phyloP scores from a whole-genome alignment of 129 eudicot species.

The Pittosporum tobira region DNA sequence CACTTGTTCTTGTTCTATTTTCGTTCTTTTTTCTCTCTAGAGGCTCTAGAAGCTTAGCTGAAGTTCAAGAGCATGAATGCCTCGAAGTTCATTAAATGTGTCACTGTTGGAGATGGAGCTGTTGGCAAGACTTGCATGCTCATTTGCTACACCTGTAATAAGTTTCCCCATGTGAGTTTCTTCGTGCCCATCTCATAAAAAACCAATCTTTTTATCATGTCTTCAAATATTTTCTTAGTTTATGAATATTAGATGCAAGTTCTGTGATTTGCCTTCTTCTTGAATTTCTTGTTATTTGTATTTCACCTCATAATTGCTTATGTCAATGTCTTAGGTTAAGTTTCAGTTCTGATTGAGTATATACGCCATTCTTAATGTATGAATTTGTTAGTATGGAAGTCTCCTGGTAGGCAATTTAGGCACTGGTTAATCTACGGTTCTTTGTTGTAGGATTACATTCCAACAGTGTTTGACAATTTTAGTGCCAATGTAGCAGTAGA shows the following conservation, averaged over 20 bases:
- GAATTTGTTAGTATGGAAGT: not conserved
- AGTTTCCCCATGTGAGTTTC: constrained; percentile 83
- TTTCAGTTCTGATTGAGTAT: too few relatives aligned
- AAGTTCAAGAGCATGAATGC: constrained; percentile 55
- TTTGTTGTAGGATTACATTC: constrained; percentile 73
- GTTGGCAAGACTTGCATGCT: constrained; percentile 99
- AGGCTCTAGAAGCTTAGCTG: constrained; percentile 5
- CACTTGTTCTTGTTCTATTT: constrained; percentile 9
- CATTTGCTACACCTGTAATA: constrained; percentile 95
- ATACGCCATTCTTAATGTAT: too few relatives aligned
- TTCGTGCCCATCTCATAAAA: not conserved
- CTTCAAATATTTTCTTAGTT: not conserved
- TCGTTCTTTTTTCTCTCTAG: not conserved
- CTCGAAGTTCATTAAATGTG: constrained; percentile 97
- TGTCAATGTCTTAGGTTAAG: not conserved
- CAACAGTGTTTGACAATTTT: constrained; percentile 93
- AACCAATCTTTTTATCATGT: not conserved
- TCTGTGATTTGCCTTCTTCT: not conserved
- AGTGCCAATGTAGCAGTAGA: constrained; percentile 96
- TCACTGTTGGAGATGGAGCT: constrained; percentile 98
- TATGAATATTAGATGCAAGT: not conserved
- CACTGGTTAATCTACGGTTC: too few relatives aligned
- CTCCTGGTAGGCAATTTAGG: not conserved
- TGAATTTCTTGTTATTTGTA: constrained; percentile 8
- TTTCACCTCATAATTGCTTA: not conserved